phyloP scores from a whole-genome alignment of 2,329 filamentous ascomycete genomes.

The Pseudopyrenochaeta lycopersici region DNA sequence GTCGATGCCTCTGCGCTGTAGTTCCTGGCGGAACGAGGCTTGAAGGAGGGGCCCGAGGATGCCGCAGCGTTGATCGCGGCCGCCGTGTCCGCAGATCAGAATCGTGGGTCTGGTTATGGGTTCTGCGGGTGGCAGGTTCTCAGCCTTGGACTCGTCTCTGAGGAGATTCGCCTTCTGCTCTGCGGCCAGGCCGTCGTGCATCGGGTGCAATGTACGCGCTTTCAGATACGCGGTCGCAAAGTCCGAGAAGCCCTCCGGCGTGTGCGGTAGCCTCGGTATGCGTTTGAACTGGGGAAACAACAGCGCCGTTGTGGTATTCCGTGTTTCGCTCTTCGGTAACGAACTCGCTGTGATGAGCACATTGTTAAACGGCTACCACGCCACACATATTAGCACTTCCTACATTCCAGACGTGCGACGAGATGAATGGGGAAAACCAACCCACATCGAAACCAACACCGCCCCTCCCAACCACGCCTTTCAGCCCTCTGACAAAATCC shows the following conservation, averaged over 20 bases:
- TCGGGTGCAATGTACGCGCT: constrained; percentile 68
- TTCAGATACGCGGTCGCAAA: constrained; percentile 73
- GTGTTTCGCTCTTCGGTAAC: constrained; percentile 54
- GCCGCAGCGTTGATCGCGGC: constrained; percentile 83
- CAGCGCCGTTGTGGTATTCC: constrained; percentile 62
- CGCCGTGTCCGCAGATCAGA: constrained; percentile 87
- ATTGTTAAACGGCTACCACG: constrained; percentile 79
- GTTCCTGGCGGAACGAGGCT: constrained; percentile 71
- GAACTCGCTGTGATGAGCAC: constrained; percentile 80
- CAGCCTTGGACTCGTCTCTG: constrained; percentile 59
- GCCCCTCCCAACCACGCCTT: constrained; percentile 57
- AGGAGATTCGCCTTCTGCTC: constrained; percentile 56
- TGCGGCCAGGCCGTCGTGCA: constrained; percentile 66
- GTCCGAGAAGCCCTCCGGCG: constrained; percentile 62
- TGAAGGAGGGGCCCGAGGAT: constrained; percentile 77
- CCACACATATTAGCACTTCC: not conserved
- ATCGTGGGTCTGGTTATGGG: constrained; percentile 57
- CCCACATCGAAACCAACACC: constrained; percentile 58
- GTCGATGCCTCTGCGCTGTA: constrained; percentile 60
- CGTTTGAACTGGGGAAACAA: constrained; percentile 87
- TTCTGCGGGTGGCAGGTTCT: constrained; percentile 63
- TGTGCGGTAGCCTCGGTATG: constrained; percentile 73
- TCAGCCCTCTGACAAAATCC: constrained; percentile 74
- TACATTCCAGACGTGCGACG: not conserved
- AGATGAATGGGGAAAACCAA: constrained; percentile 32